Base-by-base conservation (phyloP, 805 yeast species). In the Candida pseudofarinosa region DNA sequence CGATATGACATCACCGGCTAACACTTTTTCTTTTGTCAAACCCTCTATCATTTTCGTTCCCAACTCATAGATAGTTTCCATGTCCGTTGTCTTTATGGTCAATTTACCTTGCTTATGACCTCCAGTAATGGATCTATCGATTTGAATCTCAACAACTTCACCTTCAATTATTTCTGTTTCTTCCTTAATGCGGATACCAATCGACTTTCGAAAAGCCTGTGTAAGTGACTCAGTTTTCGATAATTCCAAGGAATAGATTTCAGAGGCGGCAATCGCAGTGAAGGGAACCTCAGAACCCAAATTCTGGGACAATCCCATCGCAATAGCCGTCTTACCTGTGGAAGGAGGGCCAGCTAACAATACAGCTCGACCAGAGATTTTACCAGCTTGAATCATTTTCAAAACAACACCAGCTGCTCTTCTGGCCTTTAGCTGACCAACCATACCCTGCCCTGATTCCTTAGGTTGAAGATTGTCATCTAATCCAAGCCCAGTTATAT, bases 61-160 rank as follows among this genome's bases (percentile, higher is more conserved):
- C 58, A 88, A 74, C 67, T 93, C 99, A 67, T 93, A 93, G 48
- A 93, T 88, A 19, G 99, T 91, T 67, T 95, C 99, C 96, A 93
- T 95, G 63, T 93, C 96, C 34, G 98, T 93, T 37, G 98, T 87
- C 62, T 88, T 93, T 63, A 93, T 91, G 15, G 99, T 93, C 56
- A 95, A 80, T 67, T 93, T 93, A 35, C 99, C 98, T 65, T 95
- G 98, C 62, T 93, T 91, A 66, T 89, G 97, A 39, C 99, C 99
- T 33, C 99, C 99, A 7, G 96, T 86, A 43, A 93, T 79, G 18
- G 95, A 84, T 59, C 96, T 80, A 66, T 88, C 97, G 52, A 88
- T 88, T 68, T 88, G 96, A 58, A 88, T 86, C 67, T 93, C 99
- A 31, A 93, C 97, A 40, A 93, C 99, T 67, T 93, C 99, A 63